A percentile compares a stretch with the other conserved stretches of the same genome.
phyloP scores from a whole-genome alignment of 108 stramenopile species.

The Nannochloropsis gaditana region DNA sequence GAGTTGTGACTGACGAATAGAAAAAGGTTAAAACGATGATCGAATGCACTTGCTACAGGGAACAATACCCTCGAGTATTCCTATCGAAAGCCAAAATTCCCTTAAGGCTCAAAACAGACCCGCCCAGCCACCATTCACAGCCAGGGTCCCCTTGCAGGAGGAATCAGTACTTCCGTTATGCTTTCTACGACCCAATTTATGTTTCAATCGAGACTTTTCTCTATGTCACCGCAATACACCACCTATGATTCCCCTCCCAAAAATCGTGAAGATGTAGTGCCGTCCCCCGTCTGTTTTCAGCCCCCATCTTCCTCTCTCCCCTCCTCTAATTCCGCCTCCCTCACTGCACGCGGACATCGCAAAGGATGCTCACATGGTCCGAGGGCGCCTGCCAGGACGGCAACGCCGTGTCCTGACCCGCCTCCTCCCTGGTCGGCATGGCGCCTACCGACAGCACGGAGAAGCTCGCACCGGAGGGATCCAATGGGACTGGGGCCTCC shows the following conservation, averaged over 20 bases:
- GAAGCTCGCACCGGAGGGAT: background rate
- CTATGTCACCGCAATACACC: background rate
- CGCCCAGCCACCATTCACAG: background rate
- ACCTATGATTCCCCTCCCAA: background rate
- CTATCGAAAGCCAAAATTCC: too few species aligned
- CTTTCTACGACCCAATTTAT: background rate
- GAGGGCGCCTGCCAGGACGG: background rate
- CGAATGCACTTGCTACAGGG: too few species aligned
- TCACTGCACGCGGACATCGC: background rate
- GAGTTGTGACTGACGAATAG: too few species aligned
- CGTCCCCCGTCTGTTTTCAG: too few species aligned
- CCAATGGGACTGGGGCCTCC: background rate
- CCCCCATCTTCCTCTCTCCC: background rate
- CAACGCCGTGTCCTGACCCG: background rate
- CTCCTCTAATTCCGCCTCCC: background rate
- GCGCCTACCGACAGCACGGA: background rate
- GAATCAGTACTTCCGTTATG: background rate
- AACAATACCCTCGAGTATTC: too few species aligned
- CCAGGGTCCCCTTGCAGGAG: background rate
- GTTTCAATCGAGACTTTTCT: background rate
- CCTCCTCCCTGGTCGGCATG: background rate
- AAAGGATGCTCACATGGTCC: background rate
- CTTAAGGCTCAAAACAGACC: too few species aligned
- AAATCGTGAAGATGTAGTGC: too few species aligned
- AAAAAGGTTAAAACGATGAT: too few species aligned